Conservation (phyloP, 2,329 filamentous ascomycete species). For the Arthrobotrys musiformis region DNA sequence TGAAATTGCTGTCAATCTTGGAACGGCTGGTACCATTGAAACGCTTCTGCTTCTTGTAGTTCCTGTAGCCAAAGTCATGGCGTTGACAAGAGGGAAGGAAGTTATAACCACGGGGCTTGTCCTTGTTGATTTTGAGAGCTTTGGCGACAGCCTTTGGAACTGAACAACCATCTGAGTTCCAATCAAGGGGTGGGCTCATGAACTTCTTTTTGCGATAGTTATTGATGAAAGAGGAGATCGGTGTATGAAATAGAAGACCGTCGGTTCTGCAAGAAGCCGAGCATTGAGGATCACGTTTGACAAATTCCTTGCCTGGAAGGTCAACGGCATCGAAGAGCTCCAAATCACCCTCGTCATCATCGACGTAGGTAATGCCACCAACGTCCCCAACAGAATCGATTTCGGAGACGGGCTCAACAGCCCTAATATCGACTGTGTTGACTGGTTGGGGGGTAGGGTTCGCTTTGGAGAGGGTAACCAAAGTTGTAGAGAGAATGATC, state of each 20-base stretch:
- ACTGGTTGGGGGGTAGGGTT: conserved; percentile 1
- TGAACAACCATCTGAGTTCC: conserved; percentile 36
- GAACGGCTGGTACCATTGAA: conserved; percentile 64
- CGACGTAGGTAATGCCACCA: conserved; percentile 17
- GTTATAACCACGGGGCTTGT: conserved; percentile 64
- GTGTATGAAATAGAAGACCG: conserved; percentile 13
- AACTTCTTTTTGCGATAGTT: conserved; percentile 35
- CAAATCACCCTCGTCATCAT: conserved; percentile 27
- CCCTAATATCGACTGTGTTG: neutral
- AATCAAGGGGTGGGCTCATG: conserved; percentile 15
- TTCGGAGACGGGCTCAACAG: neutral
- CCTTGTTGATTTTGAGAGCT: conserved; percentile 23
- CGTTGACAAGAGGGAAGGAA: conserved; percentile 67
- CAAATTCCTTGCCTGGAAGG: conserved; percentile 21
- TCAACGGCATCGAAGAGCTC: conserved; percentile 16
- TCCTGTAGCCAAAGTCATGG: conserved; percentile 70
- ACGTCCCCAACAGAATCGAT: neutral
- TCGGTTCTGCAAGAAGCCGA: conserved; percentile 24
- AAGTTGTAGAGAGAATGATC: conserved; percentile 9
- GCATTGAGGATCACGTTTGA: conserved; percentile 25
- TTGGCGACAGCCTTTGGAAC: conserved; percentile 7
- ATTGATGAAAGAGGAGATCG: conserved; percentile 24
- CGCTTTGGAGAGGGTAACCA: conserved; percentile 1
- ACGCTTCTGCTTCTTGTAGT: conserved; percentile 66
- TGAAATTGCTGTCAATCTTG: conserved; percentile 67